Base-by-base conservation (phyloP, 2,329 filamentous ascomycete genomes). In the Helotiales sp. region DNA sequence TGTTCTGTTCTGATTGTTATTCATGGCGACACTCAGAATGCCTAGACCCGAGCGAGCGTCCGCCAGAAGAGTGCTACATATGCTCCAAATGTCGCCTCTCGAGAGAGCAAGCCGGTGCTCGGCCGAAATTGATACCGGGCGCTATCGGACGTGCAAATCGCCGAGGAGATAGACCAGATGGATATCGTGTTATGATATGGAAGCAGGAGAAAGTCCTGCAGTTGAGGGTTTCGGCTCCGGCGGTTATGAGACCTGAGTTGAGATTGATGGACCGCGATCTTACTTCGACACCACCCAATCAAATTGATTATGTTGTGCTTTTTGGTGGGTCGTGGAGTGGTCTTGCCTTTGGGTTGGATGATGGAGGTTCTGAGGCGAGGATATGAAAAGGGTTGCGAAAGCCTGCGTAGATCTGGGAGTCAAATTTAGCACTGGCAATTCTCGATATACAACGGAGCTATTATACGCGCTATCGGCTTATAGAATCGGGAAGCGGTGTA, bases 281-380 rank as follows among this genome's bases (percentile, higher is more conserved):
- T 38, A 54, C 51, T 55, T 54, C 44, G 17, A 58, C 31, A 33
- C 52, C 56, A 50, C 40, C 51, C 12, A 54, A 54, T 36, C 51
- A 54, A 36, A 54, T 58, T 54, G 51, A 54, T 50, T 58, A 54
- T 51, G 34, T 50, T 50, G 30, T 55, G 42, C 55, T 58, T 50
- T 58, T 58, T 54, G 34, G 24, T n/a, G 55, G 55, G 5, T 30
- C 29, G 6, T 58, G 44, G 51, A 49, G 44, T 31, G 55, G 55
- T 54, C 55, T 58, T 54, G 44, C 51, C 19, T 58, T 24, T 54
- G 44, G 55, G 33, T 38, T 52, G 27, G 54, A 57, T 52, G 76
- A 92, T n/a, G n/a, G n/a, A n/a, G n/a, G n/a, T n/a, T n/a, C n/a
- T n/a, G n/a, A n/a, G n/a, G n/a, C n/a, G n/a, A n/a, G n/a, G n/a